Base-by-base conservation (phyloP, 163 green algal species). In the Chloromonas sp. region DNA sequence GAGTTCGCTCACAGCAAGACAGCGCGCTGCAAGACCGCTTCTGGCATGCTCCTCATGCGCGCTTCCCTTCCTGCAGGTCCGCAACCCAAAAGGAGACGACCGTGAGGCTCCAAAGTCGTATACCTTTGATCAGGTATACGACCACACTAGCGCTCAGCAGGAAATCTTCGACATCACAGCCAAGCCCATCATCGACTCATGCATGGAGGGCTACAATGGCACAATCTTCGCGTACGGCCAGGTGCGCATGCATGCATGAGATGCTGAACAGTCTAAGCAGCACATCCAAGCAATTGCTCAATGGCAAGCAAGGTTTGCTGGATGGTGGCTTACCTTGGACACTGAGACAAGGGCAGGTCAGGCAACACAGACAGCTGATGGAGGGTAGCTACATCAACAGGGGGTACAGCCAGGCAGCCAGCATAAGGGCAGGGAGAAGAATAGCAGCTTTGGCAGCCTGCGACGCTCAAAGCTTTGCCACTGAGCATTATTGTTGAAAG, bases 171-270 rank as follows among this genome's bases (percentile, higher is more conserved):
- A 94, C 11, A 91, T 92, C 74, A 94, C 92, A n/a, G 93, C 92
- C 13, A 71, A 81, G 57, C 89, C 88, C 0, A 94, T 97, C 80
- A 89, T 97, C 14, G 89, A 95, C 86, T 90, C 88, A 0, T 89
- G 88, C 36, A 92, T 97, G 83, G 92, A 96, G 74, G 94, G 94
- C 8, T 96, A 95, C 90, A 97, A 97, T 86, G 94, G 94, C 60
- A 96, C 93, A 5, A 94, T 97, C 61, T 96, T 96, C 88, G 93
- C 92, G 15, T 97, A 97, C 85, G 93, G 94, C 13, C 94, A 97
- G 89, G 96, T 92, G 57, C 91, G 93, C 36, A 36, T 36, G 36
- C 36, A 36, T 36, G 36, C 60, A 95, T 90, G 58, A 91, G 91
- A 11, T 89, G 94, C 81, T 94, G 90, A 36, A 36, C 36, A 36